Conservation (phyloP, 768 basidiomycete species). For the Rhodotorula paludigena region DNA sequence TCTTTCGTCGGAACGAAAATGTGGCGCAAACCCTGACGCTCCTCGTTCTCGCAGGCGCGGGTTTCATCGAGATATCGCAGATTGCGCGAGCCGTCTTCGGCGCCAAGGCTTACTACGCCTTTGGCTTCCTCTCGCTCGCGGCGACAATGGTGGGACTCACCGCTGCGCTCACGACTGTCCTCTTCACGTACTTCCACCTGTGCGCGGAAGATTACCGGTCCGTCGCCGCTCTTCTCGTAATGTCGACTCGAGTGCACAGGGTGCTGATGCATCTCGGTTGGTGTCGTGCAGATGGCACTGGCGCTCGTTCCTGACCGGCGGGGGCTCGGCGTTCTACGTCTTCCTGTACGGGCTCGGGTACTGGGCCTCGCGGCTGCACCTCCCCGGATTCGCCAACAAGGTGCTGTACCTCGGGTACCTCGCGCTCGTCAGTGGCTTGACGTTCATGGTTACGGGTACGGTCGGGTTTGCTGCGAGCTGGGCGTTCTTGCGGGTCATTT, state of each 20-base stretch:
- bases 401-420: conserved; percentile 87
- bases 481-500: conserved; percentile 80
- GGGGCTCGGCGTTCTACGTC: conserved; percentile 88
- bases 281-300: conserved; percentile 92
- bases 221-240: not conserved
- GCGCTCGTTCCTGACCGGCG: conserved; percentile 86
- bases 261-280: too few species aligned
- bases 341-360: conserved; percentile 62
- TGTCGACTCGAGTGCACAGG: conserved; percentile 15
- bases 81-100: conserved; percentile 87
- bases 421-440: conserved; percentile 69
- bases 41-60: conserved; percentile 61
- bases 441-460: conserved; percentile 74
- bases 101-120: conserved; percentile 84
- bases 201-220: conserved; percentile 93
- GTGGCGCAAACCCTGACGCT: too few species aligned
- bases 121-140: conserved; percentile 87
- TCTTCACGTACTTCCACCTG: conserved; percentile 65
- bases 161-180: conserved; percentile 50
- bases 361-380: conserved; percentile 64
- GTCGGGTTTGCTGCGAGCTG: conserved; percentile 88
- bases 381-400: conserved; percentile 73
- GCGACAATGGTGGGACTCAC: conserved; percentile 81
- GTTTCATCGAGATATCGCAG: conserved; percentile 91
- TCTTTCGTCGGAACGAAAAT: too few species aligned